Base-by-base conservation (phyloP, 2,329 filamentous ascomycete genomes). In the Aquanectria penicillioides region DNA sequence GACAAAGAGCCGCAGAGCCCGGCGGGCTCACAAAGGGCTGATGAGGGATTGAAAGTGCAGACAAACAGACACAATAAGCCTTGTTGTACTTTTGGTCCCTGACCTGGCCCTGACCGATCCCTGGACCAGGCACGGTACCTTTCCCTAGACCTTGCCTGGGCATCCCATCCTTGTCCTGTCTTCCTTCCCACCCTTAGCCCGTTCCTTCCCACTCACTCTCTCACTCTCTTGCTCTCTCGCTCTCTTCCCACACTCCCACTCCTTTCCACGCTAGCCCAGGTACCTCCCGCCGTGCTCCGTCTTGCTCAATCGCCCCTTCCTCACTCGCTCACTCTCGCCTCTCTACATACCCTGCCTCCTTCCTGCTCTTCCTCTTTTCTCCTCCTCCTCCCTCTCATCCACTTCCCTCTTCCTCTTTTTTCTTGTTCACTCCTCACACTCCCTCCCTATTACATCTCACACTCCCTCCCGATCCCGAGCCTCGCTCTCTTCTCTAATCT, bases 401-500 rank as follows among this genome's bases (percentile, higher is more conserved):
- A 23, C 36, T 47, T 50, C 29, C 41, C 48, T 50, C 55, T 55
- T 57, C 56, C 62, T 54, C 53, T 41, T 59, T 44, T 47, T 44
- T 43, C 47, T 23, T 49, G 25, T 56, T 34, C 34, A 31, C 51
- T 59, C 29, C 58, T 44, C 55, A 40, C 48, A 59, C 47, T 57
- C 48, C 51, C 54, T 61, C 54, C 56, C 36, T 50, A 36, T 54
- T 47, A 10, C 57, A 41, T 47, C 41, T 28, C 23, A 22, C 54
- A 59, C 57, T 48, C 62, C 57, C 62, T 60, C 57, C 41, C 49
- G 40, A 33, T 29, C 46, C 50, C 51, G 37, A 57, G 43, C 49
- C 53, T 47, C 59, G 55, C 63, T 62, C 63, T 56, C 52, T 56
- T 46, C 44, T 54, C 59, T 43, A 61, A 59, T 49, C 62, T 58